phyloP scores from a whole-genome alignment of 768 basidiomycete species.

The Russula dissimulans region DNA sequence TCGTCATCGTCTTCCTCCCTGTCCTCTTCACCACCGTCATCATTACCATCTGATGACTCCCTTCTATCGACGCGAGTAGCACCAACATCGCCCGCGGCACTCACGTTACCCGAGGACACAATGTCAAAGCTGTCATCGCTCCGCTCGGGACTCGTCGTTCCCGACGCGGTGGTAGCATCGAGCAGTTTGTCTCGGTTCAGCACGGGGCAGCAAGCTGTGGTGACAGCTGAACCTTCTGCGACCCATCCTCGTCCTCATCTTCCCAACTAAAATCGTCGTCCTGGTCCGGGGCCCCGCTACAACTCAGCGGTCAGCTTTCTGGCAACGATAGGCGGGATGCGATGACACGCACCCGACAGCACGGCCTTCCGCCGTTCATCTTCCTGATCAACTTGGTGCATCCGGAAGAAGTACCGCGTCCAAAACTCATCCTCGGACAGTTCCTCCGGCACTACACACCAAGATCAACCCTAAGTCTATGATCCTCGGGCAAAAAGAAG shows the following conservation, averaged over 20 bases:
- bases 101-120: conserved; percentile 24
- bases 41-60: conserved; percentile 9
- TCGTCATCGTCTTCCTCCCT: background rate
- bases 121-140: conserved; percentile 32
- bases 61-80: background rate
- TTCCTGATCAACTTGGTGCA: conserved; percentile 69
- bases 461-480: background rate
- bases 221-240: background rate
- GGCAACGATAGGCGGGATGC: background rate
- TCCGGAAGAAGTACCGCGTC: conserved; percentile 85
- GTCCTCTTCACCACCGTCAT: background rate
- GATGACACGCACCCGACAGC: conserved; percentile 46
- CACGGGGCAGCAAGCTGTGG: background rate
- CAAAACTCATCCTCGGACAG: conserved; percentile 66
- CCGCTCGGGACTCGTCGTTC: conserved; percentile 22
- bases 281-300: conserved; percentile 46
- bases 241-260: conserved; percentile 72
- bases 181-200: conserved; percentile 4
- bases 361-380: conserved; percentile 72
- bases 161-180: conserved; percentile 17
- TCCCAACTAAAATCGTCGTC: conserved; percentile 94
- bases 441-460: conserved; percentile 51
- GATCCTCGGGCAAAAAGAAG: background rate
- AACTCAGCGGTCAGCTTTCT: background rate
- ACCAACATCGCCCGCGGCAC: background rate